Evolutionary conservation across 2,329 filamentous ascomycete species (phyloP), one percentile per base, ranked within the genome.

Genomic region (Scopulariopsis brevicaulis): DNA sequence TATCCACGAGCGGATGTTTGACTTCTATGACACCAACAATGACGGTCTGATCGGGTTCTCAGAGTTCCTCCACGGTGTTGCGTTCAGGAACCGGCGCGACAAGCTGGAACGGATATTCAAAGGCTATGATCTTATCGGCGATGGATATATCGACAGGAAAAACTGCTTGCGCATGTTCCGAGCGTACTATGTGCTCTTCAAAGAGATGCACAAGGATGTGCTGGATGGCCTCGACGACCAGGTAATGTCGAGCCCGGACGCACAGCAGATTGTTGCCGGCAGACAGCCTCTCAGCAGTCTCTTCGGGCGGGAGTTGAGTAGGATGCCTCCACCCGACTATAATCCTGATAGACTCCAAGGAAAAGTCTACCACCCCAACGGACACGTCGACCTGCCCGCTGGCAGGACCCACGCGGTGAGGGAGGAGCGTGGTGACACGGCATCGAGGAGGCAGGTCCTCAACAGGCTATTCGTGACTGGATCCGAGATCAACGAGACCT

Each of bases 1-100:
- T 15, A 89, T 99, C 60, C 94, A 96, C 67, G 93, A 99, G 69
- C 87, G 94, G 63, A 94, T 96, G 82, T 99, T 97, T 72, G 84
- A 89, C 55, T 96, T 96, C 70, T 99, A 96, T 70, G 94, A 99
- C 71, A 89, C 86, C 35, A 93, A 97, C 69, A 81, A 84, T 50
- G 90, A 99, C 67, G 89, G 88, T 24, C 76, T 96, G 8, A 96
- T 99, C 65, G 89, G 89, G 8, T 97, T 99, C 64, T 81, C 90
- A 54, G 94, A 99, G 68, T 99, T 96, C 66, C 74, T 97, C 25
- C 84, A 87, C 59, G 94, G 90, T 1, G 77, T 96, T 54, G 86
- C 90, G 4, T 86, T 84, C 64, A 74, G 83, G 32, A 85, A 83
- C 64, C 76, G 81, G 59, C 83, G 87, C 64, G 84, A 89, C 63